These are phyloP conservation scores for Boletus pseudopeckii DNA, from an alignment of 768 basidiomycete genomes.

Conservation along the genomic window DNA sequence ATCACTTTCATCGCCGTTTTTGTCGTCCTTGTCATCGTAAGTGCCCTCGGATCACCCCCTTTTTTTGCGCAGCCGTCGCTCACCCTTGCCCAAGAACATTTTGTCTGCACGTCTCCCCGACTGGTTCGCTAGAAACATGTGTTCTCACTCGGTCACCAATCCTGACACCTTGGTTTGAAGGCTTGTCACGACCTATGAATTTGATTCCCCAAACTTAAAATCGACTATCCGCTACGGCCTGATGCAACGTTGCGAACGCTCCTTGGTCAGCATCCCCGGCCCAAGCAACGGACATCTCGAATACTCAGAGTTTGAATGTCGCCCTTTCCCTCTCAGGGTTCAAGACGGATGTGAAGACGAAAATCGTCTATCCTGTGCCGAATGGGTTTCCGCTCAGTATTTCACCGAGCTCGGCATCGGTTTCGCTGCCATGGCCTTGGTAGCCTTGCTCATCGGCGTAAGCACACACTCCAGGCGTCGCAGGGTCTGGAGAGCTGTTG, in stretches of 20 bases:
- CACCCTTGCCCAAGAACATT: conserved; percentile 44
- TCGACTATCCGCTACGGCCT: conserved; percentile 60
- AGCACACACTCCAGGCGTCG: conserved; percentile 70
- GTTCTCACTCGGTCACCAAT: conserved; percentile 10
- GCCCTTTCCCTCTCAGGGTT: conserved; percentile 58
- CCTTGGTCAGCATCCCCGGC: conserved; percentile 45
- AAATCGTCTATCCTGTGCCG: conserved; percentile 56
- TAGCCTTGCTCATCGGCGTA: conserved; percentile 62
- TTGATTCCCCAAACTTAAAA: conserved; percentile 44
- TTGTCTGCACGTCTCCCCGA: conserved; percentile 55
- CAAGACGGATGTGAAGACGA: conserved; percentile 47
- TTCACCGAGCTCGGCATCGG: conserved; percentile 61
- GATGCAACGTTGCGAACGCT: conserved; percentile 51
- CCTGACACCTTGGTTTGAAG: conserved; percentile 34
- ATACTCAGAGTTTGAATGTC: conserved; percentile 59
- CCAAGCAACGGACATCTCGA: conserved; percentile 41
- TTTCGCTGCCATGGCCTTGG: conserved; percentile 55
- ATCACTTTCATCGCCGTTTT: conserved; percentile 58
- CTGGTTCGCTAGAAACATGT: conserved; percentile 47
- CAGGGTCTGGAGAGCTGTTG: conserved; percentile 74
- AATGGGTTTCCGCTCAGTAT: conserved; percentile 72
- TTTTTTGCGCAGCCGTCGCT: not conserved
- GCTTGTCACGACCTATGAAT: conserved; percentile 36
- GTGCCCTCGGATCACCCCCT: conserved; percentile 20
- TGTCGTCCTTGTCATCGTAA: conserved; percentile 49